Conservation (phyloP, 805 yeast species). For the Lachancea quebecensis region DNA sequence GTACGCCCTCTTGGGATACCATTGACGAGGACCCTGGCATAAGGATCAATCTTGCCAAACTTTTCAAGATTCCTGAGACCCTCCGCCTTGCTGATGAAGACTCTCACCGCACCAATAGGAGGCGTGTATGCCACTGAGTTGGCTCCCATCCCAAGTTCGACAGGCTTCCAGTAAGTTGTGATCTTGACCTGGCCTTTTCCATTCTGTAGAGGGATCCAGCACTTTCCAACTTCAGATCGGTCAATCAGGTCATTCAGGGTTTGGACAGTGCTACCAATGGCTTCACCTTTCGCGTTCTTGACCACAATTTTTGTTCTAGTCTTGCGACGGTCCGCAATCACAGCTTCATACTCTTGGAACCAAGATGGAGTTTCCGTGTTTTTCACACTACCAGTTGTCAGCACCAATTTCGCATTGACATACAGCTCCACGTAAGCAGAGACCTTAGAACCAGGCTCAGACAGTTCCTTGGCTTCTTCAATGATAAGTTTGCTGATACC, state of each 20-base stretch:
- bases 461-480: conserved; percentile 35
- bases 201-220: conserved; percentile 65
- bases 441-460: conserved; percentile 42
- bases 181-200: conserved; percentile 70
- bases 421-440: conserved; percentile 66
- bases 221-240: conserved; percentile 67
- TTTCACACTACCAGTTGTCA: conserved; percentile 52
- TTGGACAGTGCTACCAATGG: conserved; percentile 54
- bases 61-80: conserved; percentile 79
- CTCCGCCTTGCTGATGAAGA: conserved; percentile 61
- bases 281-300: conserved; percentile 51
- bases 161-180: conserved; percentile 79
- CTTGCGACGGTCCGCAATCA: conserved; percentile 65
- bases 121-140: conserved; percentile 81
- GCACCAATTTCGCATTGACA: conserved; percentile 52
- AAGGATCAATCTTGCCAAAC: conserved; percentile 90
- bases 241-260: conserved; percentile 62
- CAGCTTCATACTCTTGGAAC: conserved; percentile 55
- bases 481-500: conserved; percentile 66
- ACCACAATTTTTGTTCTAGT: conserved; percentile 62
- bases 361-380: conserved; percentile 62
- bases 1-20: conserved; percentile 76
- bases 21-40: conserved; percentile 70
- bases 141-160: conserved; percentile 56
- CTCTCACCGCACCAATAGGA: conserved; percentile 87